Conservation (phyloP, 1,139 yeast species). For the Lodderomyces margitis region DNA sequence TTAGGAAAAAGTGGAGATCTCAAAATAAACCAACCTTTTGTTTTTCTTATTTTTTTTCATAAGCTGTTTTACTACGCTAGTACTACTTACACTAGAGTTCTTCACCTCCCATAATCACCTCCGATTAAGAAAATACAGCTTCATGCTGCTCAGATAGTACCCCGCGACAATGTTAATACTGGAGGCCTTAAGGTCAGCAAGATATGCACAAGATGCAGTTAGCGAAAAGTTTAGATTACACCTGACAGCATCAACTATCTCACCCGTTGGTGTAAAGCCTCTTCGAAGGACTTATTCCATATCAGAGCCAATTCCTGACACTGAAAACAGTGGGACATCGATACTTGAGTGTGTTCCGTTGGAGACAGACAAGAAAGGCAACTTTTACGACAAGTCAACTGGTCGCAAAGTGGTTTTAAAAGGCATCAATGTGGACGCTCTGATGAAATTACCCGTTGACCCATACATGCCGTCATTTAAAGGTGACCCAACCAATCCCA, state of each 20-base stretch:
- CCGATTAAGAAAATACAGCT: too few relatives aligned
- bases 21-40: not conserved
- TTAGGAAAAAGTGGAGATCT: slow-evolving; percentile 1
- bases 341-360: slow-evolving; percentile 35
- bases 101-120: too few relatives aligned
- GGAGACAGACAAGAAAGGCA: slow-evolving; percentile 44
- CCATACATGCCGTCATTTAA: slow-evolving; percentile 57
- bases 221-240: slow-evolving; percentile 33
- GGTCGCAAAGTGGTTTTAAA: slow-evolving; percentile 65
- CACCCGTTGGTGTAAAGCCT: slow-evolving; percentile 28
- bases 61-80: too few relatives aligned
- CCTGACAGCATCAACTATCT: slow-evolving; percentile 20
- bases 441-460: slow-evolving; percentile 64
- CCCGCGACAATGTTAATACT: slow-evolving; percentile 1
- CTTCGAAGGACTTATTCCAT: slow-evolving; percentile 24
- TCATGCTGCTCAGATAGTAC: too few relatives aligned
- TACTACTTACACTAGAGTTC: too few relatives aligned
- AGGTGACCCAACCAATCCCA: slow-evolving; percentile 42
- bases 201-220: slow-evolving; percentile 30
- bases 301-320: slow-evolving; percentile 20
- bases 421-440: slow-evolving; percentile 83
- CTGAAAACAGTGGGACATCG: slow-evolving; percentile 14
- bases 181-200: slow-evolving; percentile 11
- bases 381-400: slow-evolving; percentile 51
- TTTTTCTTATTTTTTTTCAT: too few relatives aligned